These are phyloP conservation scores for Ustilago shanxiensis DNA, from an alignment of 1,284 basidiomycete genomes.

Conservation along the genomic window DNA sequence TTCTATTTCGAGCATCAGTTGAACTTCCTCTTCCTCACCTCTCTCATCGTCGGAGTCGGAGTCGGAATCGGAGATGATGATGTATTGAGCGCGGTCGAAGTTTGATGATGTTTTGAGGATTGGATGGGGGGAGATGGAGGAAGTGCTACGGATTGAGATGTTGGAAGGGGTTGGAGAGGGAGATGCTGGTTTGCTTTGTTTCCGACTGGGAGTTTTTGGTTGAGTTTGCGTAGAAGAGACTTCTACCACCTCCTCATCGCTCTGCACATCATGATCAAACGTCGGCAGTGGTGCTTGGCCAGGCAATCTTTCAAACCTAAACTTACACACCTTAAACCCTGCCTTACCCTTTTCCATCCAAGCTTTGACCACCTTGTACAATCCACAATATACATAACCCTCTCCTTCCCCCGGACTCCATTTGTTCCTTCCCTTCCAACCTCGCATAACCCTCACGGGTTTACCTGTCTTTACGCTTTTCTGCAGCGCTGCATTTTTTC, in stretches of 20 bases:
- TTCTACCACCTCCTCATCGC: conserved; percentile 1
- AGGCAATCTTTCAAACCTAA: conserved; percentile 24
- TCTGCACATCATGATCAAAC: conserved; percentile 23
- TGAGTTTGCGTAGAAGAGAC: no score
- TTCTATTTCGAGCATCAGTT: conserved; percentile 9
- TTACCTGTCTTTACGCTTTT: conserved; percentile 79
- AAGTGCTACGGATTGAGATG: conserved; percentile 7
- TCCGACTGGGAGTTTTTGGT: no score
- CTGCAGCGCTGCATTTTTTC: conserved; percentile 79
- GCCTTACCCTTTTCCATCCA: conserved; percentile 40
- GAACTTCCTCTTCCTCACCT: conserved; percentile 13
- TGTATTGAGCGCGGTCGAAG: conserved; percentile 26
- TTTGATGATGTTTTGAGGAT: conserved; percentile 1
- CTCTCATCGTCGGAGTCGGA: neutral
- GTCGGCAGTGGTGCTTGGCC: conserved; percentile 38
- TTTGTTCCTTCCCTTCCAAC: conserved; percentile 78
- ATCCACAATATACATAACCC: conserved; percentile 84
- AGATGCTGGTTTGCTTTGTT: neutral
- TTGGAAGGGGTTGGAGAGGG: conserved; percentile 6
- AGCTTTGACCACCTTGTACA: conserved; percentile 77
- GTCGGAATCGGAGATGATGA: conserved; percentile 29
- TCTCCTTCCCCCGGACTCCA: conserved; percentile 67
- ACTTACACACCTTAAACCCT: conserved; percentile 49
- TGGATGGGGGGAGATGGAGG: conserved; percentile 9
- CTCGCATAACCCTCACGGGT: conserved; percentile 84